Evolutionary conservation across 83 land plant species (phyloP), one percentile per base, ranked within the genome.

Genomic region (Isoetes engelmannii): DNA sequence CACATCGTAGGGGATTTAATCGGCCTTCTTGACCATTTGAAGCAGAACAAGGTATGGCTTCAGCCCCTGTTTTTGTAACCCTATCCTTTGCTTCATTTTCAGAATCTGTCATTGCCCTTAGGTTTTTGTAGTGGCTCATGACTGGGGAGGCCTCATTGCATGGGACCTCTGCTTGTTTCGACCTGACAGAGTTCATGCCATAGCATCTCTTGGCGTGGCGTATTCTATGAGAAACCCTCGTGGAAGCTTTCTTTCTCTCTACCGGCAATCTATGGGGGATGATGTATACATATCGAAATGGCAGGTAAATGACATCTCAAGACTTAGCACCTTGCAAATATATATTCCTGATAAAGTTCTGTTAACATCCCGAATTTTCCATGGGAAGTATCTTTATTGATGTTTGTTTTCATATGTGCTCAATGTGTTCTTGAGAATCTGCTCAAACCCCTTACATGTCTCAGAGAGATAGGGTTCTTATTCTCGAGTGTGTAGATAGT

Each of bases 1-100:
- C 82, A 80, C 58, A 55, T 85, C 20, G 79, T 85, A 10, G 81
- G 85, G 7, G 88, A 85, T 70, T 46, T 83, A 6, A 72, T 86
- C 21, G 78, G 72, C 47, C 63, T 86, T 41, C 58, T 84, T 17
- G 84, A 84, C 48, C 51, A 48, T 21, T 51, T 71, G 3, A 55
- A 48, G 21, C 15, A 53, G 15, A 15, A 53, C 13, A 53, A 53
- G 55, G 55, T 53, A 3, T 13, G 55, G 15, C 55, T 12, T 15
- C 55, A 53, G 3, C 55, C 55, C 37, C 37, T 28, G 37, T 28
- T 28, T 28, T 28, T 28, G 37, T 2, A 28, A 28, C 37, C 37
- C 37, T 28, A 28, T 28, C 2, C 37, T 28, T 28, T 28, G 37
- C 13, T 53, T 53, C 55, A 15, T 53, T 12, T 53, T 15, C 13